A percentile compares a stretch with the other conserved stretches of the same genome.
phyloP scores from a whole-genome alignment of 192 early-diverging fungal species.

The Mortierella antarctica region DNA sequence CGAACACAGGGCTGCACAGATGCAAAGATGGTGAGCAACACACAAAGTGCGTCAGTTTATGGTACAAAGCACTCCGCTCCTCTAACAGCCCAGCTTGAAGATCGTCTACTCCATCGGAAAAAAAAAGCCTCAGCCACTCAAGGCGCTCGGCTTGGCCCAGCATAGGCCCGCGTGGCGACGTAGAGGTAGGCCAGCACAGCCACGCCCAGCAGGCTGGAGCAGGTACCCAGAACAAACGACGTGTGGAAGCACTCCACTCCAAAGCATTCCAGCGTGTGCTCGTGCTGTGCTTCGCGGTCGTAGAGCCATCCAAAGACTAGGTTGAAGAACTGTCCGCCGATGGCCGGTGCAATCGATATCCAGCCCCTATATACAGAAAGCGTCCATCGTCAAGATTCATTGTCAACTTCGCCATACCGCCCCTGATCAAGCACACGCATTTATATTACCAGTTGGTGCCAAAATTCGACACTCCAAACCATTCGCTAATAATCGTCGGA shows the following conservation, averaged over 20 bases:
- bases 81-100: too few relatives aligned
- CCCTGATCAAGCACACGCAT: too few relatives aligned
- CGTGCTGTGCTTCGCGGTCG: constrained; percentile 54
- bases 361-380: constrained; percentile 57
- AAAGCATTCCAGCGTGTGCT: constrained; percentile 50
- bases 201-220: constrained; percentile 33
- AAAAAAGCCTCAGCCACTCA: neutral
- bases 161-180: constrained; percentile 7
- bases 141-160: neutral
- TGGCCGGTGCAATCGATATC: constrained; percentile 65
- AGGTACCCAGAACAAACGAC: constrained; percentile 27
- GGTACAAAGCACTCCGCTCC: neutral
- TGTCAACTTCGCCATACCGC: too few relatives aligned
- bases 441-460: constrained; percentile 53
- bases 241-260: constrained; percentile 42
- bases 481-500: constrained; percentile 54
- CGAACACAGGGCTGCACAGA: neutral
- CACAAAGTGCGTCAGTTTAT: neutral
- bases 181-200: constrained; percentile 17
- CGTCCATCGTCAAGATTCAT: too few relatives aligned
- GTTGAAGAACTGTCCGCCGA: constrained; percentile 74
- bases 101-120: neutral
- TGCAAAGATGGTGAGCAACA: neutral
- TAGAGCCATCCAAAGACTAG: constrained; percentile 69
- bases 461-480: constrained; percentile 51